phyloP scores from a whole-genome alignment of 352 stramenopile species.

The Phytopythium cucurbitacearum region DNA sequence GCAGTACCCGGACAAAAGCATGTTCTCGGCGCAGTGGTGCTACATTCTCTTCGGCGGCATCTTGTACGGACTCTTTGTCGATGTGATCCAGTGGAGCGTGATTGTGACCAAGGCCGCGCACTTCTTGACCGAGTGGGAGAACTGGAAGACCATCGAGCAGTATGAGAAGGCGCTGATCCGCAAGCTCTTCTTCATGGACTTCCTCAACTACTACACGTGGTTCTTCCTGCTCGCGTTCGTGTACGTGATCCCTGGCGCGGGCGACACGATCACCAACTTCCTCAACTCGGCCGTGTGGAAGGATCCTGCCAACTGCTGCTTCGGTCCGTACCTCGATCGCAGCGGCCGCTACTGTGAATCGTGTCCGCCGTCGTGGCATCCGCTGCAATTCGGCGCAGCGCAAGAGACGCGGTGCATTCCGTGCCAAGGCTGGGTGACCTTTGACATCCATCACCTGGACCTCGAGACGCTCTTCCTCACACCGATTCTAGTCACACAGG shows the following conservation, averaged over 20 bases:
- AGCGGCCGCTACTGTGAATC: slow-evolving; percentile 38
- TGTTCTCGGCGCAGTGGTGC: slow-evolving; percentile 80
- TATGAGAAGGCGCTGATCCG: slow-evolving; percentile 76
- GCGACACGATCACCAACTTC: slow-evolving; percentile 78
- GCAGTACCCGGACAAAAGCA: slow-evolving; percentile 50
- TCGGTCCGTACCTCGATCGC: slow-evolving; percentile 65
- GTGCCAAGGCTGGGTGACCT: slow-evolving; percentile 73
- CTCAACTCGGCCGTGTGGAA: slow-evolving; percentile 75
- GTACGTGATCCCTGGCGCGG: slow-evolving; percentile 76
- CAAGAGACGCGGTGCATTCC: slow-evolving; percentile 51
- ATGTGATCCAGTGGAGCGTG: slow-evolving; percentile 80
- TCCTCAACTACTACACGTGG: slow-evolving; percentile 89
- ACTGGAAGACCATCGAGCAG: slow-evolving; percentile 82
- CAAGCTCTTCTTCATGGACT: slow-evolving; percentile 84
- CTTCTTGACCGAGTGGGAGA: slow-evolving; percentile 80
- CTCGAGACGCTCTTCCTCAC: slow-evolving; percentile 79
- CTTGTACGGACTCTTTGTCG: slow-evolving; percentile 76
- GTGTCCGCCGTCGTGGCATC: slow-evolving; percentile 65
- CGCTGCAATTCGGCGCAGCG: slow-evolving; percentile 4
- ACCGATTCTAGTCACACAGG: slow-evolving; percentile 77
- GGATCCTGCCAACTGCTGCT: slow-evolving; percentile 78
- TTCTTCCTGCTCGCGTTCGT: slow-evolving; percentile 86
- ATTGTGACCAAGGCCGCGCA: slow-evolving; percentile 68
- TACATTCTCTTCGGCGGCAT: slow-evolving; percentile 75
- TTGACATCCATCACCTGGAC: slow-evolving; percentile 79